Evolutionary conservation across 495 filamentous ascomycete genomes (phyloP).

Genomic region (Penicillium paradoxum): DNA sequence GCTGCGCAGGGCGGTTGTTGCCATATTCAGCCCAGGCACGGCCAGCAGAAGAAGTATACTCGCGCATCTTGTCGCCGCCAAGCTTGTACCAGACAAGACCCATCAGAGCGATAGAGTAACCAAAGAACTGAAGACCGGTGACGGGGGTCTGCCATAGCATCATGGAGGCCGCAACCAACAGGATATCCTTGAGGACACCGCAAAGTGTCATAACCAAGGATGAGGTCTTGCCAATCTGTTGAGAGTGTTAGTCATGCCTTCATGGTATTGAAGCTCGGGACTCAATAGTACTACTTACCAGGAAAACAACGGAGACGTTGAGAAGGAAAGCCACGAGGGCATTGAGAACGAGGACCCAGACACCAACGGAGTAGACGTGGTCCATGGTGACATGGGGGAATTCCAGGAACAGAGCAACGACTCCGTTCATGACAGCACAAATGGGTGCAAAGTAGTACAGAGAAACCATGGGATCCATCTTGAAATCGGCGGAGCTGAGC

Average conservation of each 20-base stretch:
- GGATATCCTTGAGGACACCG: slow-evolving; percentile 97
- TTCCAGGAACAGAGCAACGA: slow-evolving; percentile 75
- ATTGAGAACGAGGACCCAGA: slow-evolving; percentile 72
- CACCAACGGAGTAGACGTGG: slow-evolving; percentile 70
- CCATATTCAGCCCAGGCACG: slow-evolving; percentile 86
- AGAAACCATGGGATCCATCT: slow-evolving; percentile 96
- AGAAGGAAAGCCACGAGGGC: slow-evolving; percentile 79
- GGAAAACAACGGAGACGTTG: slow-evolving; percentile 90
- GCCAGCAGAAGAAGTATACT: slow-evolving; percentile 62
- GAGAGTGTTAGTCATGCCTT: slow-evolving; percentile 3
- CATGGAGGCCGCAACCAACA: slow-evolving; percentile 87
- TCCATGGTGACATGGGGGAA: slow-evolving; percentile 62
- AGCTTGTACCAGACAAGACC: slow-evolving; percentile 96
- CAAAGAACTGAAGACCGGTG: slow-evolving; percentile 75
- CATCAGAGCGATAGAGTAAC: slow-evolving; percentile 80
- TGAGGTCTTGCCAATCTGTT: slow-evolving; percentile 93
- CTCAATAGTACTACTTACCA: slow-evolving; percentile 54
- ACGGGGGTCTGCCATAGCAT: slow-evolving; percentile 83
- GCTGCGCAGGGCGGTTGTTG: slow-evolving; percentile 61
- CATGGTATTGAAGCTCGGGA: neutral
- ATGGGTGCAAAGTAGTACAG: slow-evolving; percentile 95
- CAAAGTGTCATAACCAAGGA: slow-evolving; percentile 95
- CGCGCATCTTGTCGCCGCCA: slow-evolving; percentile 77
- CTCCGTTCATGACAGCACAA: slow-evolving; percentile 83
- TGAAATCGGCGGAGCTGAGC: slow-evolving; percentile 84